Percentiles rank a stretch among this genome's conserved stretches.
These are phyloP conservation scores for Yamadazyma songkhlaensis DNA, from an alignment of 1,139 yeast species.

Conservation along the genomic window DNA sequence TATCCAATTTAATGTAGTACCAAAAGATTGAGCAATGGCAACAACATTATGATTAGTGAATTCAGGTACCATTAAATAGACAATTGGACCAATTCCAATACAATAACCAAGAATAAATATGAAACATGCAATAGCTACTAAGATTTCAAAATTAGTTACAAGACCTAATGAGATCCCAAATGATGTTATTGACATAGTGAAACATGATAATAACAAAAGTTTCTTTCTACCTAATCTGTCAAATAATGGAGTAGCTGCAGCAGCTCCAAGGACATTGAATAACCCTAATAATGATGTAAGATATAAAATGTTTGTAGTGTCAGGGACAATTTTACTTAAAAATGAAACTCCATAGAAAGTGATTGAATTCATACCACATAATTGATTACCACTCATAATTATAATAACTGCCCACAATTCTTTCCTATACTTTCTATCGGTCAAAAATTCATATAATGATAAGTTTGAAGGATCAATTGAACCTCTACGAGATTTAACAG, in stretches of 20 bases:
- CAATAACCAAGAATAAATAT: constrained; percentile 77
- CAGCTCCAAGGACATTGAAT: constrained; percentile 29
- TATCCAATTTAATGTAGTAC: constrained; percentile 82
- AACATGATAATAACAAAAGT: constrained; percentile 57
- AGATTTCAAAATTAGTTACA: constrained; percentile 33
- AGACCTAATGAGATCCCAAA: constrained; percentile 65
- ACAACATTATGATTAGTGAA: constrained; percentile 70
- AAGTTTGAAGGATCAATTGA: constrained; percentile 29
- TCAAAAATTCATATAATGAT: constrained; percentile 23
- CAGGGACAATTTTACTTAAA: constrained; percentile 22
- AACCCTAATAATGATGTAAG: constrained; percentile 31
- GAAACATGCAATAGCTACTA: constrained; percentile 63
- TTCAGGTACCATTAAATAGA: constrained; percentile 80
- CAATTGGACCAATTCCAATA: constrained; percentile 86
- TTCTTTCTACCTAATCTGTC: constrained; percentile 67
- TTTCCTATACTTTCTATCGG: constrained; percentile 18
- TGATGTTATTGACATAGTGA: constrained; percentile 62
- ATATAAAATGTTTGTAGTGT: constrained; percentile 23
- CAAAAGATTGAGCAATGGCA: constrained; percentile 83
- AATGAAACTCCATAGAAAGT: constrained; percentile 40
- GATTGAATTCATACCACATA: constrained; percentile 42
- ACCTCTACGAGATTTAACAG: constrained; percentile 17
- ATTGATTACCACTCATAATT: constrained; percentile 39
- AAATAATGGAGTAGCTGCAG: constrained; percentile 32
- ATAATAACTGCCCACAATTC: constrained; percentile 30